Evolutionary conservation across 2,329 filamentous ascomycete genomes (phyloP), one percentile per base, ranked within the genome.

Genomic region (Harringtonia lauricola): DNA sequence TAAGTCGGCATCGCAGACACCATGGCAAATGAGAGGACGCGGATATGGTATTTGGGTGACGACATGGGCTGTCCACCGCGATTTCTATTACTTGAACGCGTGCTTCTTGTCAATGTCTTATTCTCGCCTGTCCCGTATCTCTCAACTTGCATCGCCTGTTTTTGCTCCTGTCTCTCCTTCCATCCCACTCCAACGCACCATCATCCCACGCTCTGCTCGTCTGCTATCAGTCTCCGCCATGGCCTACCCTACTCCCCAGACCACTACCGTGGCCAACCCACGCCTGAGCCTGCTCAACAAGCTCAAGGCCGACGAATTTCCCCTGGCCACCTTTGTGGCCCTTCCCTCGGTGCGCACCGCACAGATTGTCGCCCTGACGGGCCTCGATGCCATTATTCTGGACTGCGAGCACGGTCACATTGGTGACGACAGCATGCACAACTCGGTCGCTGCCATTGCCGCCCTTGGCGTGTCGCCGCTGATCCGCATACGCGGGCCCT

Each of bases 321-420:
- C 67, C 0, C 45, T 71, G 4, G 63, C 70, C 64, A 71, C 68
- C 4, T 72, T 73, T 51, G 57, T 71, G 53, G 68, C 62, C 24
- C 57, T 72, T 10, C 65, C 66, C 3, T 69, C 66, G 1, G 57
- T 70, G 1, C 64, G 70, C 34, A 55, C 59, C 46, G 69, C 70
- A 29, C 70, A 73, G 45, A 64, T 72, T 14, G 64, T 73, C 10
- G 62, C 69, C 9, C 54, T 65, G 36, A 70, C 69, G 2, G 68
- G 67, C 8, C 53, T 72, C 10, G 68, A 72, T 44, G 67, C 65
- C 42, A 63, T 73, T 37, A 66, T 70, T 39, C 59, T 74, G 41
- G 72, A 72, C 49, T 71, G 69, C 44, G 72, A 72, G 52, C 71
- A 74, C 51, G 71, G 71, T 9, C 70, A 68, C 49, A 60, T 74